Base-by-base conservation (phyloP, 2,329 filamentous ascomycete genomes). In the Karstenula rhodostoma region DNA sequence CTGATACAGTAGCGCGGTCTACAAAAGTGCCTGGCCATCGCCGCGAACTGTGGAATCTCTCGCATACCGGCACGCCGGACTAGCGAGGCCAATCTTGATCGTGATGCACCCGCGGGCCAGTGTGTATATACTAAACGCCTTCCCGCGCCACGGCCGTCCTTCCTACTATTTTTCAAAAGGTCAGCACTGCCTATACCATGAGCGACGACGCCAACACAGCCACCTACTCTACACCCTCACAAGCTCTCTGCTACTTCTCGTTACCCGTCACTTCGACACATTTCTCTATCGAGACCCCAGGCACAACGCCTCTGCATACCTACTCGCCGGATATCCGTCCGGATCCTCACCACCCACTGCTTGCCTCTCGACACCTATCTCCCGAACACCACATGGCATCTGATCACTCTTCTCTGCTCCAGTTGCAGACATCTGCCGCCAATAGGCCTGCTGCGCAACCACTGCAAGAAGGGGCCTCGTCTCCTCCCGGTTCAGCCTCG, bases 391-490 rank as follows among this genome's bases (percentile, higher is more conserved):
- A 60, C 47, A 74, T 71, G 71, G 63, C 63, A 54, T 60, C 69
- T 10, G 73, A 77, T 48, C 70, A 73, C 37, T 76, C 76, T 57
- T 75, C 73, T 55, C 54, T 79, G 29, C 69, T 79, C 55, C 77
- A 79, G 65, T 67, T 79, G 12, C 78, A 79, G 59, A 78, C 77
- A 15, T 51, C 68, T 13, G 77, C 77, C 48, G 74, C 77, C 44
- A 69, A 79, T 57, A 71, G 73, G 15, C 73, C 74, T 12, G 57
- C 64, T 33, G 61, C 73, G 7, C 66, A 73, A 50, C 71, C 73
- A 37, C 51, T 73, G 29, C 73, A 73, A 47, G 56, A 65, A n/a
- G 59, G 55, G 29, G 56, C 58, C 29, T 64, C 61, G 10, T 57
- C 62, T 25, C 51, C 58, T 9, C 62, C 64, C 12, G 64, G 27